Base-by-base conservation (phyloP, 495 filamentous ascomycete species). In the Tuber umbilicatum region DNA sequence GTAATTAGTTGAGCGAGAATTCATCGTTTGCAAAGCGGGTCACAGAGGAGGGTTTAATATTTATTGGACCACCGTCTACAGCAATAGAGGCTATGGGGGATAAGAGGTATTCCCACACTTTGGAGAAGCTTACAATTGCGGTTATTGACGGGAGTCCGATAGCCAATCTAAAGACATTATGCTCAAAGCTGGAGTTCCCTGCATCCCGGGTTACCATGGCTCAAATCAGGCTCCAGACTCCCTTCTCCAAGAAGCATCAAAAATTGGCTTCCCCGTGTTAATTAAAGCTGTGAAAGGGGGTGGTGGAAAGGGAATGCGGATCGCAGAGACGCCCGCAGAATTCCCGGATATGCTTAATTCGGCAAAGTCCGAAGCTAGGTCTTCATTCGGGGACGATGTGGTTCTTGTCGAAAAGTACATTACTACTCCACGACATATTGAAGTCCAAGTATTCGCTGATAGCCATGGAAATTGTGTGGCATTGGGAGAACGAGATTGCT, bases 221-320 rank as follows among this genome's bases (percentile, higher is more conserved):
- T 79, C 84, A 9, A 92, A 97, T 70, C 95, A 99, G 84, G 89
- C 91, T 73, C 87, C 90, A 5, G 83, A 86, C 42, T 88, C 90
- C 81, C 86, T 99, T 67, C 86, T 91, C 75, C 84, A 84, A 16
- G 87, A 94, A 82, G 95, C 95, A 27, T 87, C 89, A 75, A 89
- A 91, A 80, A 93, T 98, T 82, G 89, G 89, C 73, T 99, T 93
- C 76, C 95, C 95, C 0, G 96, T 99, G 23, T 87, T 99, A 23
- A 88, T 99, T 64, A 99, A 99, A 85, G 97, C 96, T 50, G 94
- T 98, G 73, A 97, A 94, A 83, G 95, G 95, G 2, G 95, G 95
- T 47, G 95, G 95, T 73, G 95, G 95, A 21, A 99, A 99, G 83
- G 95, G 95, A n/a, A 99, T 99, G 95, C 87, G 95, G n/a, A 97